Evolutionary conservation across 768 basidiomycete genomes (phyloP).

Genomic region (Tylopilus felleus): DNA sequence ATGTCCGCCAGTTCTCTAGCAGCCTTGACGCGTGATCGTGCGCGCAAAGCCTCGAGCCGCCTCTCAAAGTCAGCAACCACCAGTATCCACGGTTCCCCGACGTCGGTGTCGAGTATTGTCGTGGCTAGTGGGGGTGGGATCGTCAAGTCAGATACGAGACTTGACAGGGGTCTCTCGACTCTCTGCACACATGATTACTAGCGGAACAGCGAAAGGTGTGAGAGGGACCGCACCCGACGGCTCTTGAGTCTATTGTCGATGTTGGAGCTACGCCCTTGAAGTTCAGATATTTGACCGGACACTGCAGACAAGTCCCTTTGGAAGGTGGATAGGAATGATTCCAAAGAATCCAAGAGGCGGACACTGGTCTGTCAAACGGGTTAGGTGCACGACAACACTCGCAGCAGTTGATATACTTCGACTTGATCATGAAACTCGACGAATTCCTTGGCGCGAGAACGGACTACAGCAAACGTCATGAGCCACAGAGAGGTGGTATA

Average conservation of each 20-base stretch:
- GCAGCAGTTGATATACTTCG: slow-evolving; percentile 46
- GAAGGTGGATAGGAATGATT: slow-evolving; percentile 91
- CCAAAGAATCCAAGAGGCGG: slow-evolving; percentile 78
- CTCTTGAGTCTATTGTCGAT: slow-evolving; percentile 86
- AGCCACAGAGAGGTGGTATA: background rate
- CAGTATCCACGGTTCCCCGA: slow-evolving; percentile 85
- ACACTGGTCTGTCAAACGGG: slow-evolving; percentile 67
- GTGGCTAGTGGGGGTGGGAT: slow-evolving; percentile 78
- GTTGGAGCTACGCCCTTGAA: slow-evolving; percentile 86
- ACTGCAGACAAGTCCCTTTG: slow-evolving; percentile 92
- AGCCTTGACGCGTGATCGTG: slow-evolving; percentile 80
- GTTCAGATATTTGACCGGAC: slow-evolving; percentile 92
- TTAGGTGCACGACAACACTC: background rate
- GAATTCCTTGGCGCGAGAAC: slow-evolving; percentile 57
- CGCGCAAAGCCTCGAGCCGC: slow-evolving; percentile 62
- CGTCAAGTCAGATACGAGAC: slow-evolving; percentile 73
- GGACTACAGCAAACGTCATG: slow-evolving; percentile 24
- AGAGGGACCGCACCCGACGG: slow-evolving; percentile 59
- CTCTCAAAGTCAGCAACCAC: slow-evolving; percentile 80
- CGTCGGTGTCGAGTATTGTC: slow-evolving; percentile 78
- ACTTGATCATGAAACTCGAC: slow-evolving; percentile 91
- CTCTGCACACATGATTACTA: slow-evolving; percentile 46
- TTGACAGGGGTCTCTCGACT: slow-evolving; percentile 85
- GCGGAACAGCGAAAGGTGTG: background rate
- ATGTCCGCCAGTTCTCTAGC: slow-evolving; percentile 81